Conservation (phyloP, 2,329 filamentous ascomycete genomes). For the Phialocephala subalpina region DNA sequence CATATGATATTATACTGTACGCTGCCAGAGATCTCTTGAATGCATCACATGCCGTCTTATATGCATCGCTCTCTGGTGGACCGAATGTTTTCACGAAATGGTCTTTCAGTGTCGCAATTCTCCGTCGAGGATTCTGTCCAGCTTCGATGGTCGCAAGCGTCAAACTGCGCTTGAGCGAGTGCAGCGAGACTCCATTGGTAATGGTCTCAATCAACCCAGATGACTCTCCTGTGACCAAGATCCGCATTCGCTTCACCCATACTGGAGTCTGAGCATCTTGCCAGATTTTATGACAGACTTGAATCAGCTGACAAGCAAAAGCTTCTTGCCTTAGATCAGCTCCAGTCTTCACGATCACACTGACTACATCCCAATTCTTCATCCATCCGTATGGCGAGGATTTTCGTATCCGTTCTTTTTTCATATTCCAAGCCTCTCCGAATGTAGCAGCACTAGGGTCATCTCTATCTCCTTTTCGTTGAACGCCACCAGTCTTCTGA, state of each 20-base stretch:
- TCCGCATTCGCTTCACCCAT: constrained; percentile 91
- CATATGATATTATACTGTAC: constrained; percentile 85
- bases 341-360: constrained; percentile 88
- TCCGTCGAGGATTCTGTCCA: constrained; percentile 75
- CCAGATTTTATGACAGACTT: constrained; percentile 85
- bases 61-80: constrained; percentile 71
- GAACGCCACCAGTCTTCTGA: constrained; percentile 84
- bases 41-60: constrained; percentile 76
- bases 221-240: constrained; percentile 84
- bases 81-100: constrained; percentile 86
- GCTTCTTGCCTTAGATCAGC: constrained; percentile 85
- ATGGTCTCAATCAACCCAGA: constrained; percentile 89
- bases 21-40: constrained; percentile 85
- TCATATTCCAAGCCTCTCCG: constrained; percentile 85
- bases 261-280: constrained; percentile 76
- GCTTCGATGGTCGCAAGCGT: constrained; percentile 78
- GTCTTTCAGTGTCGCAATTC: constrained; percentile 82
- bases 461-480: constrained; percentile 82
- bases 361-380: constrained; percentile 89
- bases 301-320: constrained; percentile 85
- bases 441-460: constrained; percentile 88
- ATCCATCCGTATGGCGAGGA: constrained; percentile 88
- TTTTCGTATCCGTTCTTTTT: constrained; percentile 83
- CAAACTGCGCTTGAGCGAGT: constrained; percentile 83
- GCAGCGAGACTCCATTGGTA: constrained; percentile 86